Evolutionary conservation across 2,329 filamentous ascomycete species (phyloP).

Genomic region (Periconia sp.): DNA sequence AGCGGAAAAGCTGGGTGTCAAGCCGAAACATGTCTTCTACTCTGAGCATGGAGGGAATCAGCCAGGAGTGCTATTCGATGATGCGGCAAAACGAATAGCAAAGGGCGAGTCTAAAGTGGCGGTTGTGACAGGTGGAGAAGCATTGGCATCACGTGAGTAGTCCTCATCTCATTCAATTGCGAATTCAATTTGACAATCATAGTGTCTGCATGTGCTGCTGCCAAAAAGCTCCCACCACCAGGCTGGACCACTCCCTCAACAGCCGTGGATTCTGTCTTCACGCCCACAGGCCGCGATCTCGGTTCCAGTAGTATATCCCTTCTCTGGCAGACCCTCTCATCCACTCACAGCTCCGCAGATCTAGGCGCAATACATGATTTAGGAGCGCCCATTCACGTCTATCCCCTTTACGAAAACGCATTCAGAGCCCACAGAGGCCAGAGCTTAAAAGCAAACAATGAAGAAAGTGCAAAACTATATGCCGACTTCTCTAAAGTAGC

Average conservation of each 20-base stretch:
- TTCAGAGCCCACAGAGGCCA: conserved; percentile 65
- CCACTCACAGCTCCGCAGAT: conserved; percentile 47
- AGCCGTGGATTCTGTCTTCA: conserved; percentile 55
- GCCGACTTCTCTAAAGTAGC: conserved; percentile 66
- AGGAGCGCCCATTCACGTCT: conserved; percentile 69
- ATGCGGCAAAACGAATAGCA: conserved; percentile 64
- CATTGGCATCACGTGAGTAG: conserved; percentile 63
- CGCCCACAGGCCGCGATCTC: conserved; percentile 57
- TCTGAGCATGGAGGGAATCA: conserved; percentile 69
- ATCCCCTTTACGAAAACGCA: conserved; percentile 70
- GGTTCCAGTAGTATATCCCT: conserved; percentile 45
- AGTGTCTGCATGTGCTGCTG: conserved; percentile 61
- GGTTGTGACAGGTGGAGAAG: conserved; percentile 68
- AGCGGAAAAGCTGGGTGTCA: conserved; percentile 55
- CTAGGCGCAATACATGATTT: conserved; percentile 64
- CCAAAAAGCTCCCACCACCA: conserved; percentile 61
- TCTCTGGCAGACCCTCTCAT: conserved; percentile 18
- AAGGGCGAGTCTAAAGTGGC: conserved; percentile 62
- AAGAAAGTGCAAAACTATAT: conserved; percentile 66
- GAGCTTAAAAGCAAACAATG: conserved; percentile 60
- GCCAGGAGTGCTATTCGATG: conserved; percentile 67
- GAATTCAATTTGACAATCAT: conserved; percentile 8
- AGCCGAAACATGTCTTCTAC: conserved; percentile 56
- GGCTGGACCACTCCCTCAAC: conserved; percentile 63
- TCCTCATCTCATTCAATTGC: not conserved